phyloP scores from a whole-genome alignment of 2,329 filamentous ascomycete genomes.

The Aspergillus ustus region DNA sequence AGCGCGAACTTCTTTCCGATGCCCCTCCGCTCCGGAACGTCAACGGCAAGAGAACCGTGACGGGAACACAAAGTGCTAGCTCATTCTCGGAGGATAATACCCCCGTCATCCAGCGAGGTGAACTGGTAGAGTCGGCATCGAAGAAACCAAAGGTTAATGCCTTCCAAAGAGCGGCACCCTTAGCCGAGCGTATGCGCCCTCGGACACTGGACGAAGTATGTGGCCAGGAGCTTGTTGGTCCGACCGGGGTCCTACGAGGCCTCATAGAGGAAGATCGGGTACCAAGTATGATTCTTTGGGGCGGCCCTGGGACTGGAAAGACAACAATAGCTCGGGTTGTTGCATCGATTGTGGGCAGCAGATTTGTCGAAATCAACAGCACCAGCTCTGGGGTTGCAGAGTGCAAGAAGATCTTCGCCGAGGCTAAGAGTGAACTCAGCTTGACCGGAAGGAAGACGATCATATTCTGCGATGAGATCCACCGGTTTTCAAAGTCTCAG shows the following conservation, averaged over 20 bases:
- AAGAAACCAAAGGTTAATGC: slow-evolving; percentile 71
- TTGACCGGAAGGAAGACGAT: slow-evolving; percentile 91
- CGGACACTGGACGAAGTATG: slow-evolving; percentile 80
- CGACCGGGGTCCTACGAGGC: slow-evolving; percentile 78
- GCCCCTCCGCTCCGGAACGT: slow-evolving; percentile 33
- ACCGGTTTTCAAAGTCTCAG: slow-evolving; percentile 87
- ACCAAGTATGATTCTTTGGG: slow-evolving; percentile 92
- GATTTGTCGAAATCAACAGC: slow-evolving; percentile 95
- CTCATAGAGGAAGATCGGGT: slow-evolving; percentile 85
- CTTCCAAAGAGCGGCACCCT: slow-evolving; percentile 72
- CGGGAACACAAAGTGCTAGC: slow-evolving; percentile 32
- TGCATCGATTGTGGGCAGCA: slow-evolving; percentile 76
- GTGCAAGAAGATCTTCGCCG: slow-evolving; percentile 87
- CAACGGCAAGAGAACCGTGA: slow-evolving; percentile 39
- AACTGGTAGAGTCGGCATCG: slow-evolving; percentile 47
- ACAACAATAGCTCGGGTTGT: slow-evolving; percentile 86
- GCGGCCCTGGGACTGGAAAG: slow-evolving; percentile 54
- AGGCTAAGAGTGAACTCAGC: slow-evolving; percentile 77
- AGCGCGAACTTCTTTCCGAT: slow-evolving; percentile 28
- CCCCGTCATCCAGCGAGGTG: slow-evolving; percentile 24
- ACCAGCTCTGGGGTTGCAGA: slow-evolving; percentile 86
- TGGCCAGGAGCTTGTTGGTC: slow-evolving; percentile 89
- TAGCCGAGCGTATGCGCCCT: slow-evolving; percentile 94
- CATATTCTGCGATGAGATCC: slow-evolving; percentile 96
- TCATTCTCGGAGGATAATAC: slow-evolving; percentile 25